Base-by-base conservation (phyloP, 176 grass and related monocot species). In the Luzula sylvatica region DNA sequence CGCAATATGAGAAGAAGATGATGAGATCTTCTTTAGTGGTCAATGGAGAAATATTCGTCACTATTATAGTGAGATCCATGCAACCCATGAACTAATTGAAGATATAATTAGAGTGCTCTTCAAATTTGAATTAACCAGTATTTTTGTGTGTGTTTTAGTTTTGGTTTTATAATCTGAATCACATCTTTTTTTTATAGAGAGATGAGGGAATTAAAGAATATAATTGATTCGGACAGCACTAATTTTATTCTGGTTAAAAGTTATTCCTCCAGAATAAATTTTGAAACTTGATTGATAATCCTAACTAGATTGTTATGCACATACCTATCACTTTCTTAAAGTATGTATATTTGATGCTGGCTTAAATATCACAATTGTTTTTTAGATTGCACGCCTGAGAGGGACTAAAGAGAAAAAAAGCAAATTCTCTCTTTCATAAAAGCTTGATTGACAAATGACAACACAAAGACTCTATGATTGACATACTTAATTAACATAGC, bases 1-100 rank as follows among this genome's bases (percentile, higher is more conserved):
- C 72, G 29, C 72, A 75, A 32, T 75, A 75, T 3, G 63, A 67
- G 15, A 75, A 75, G 14, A 67, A 60, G 52, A 14, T 15, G 5
- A 52, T 11, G 50, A 75, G 22, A 75, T 75, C 63, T 23, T 44
- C 43, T 40, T 30, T 67, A 43, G 61, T 75, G 57, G 72, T 27
- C 52, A 52, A 59, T 1, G 63, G 62, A 48, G 72, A 67, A 42
- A 75, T 32, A 42, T 75, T 75, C 2, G 42, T 23, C 11, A 75
- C 72, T 56, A 43, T 50, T 23, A 75, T 16, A 23, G 72, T 75
- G 4, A 75, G 53, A 67, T 68, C 53, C 2, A 61, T 3, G 28
- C 13, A 4, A 44, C 63, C 72, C 63, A 67, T 75, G 7, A 47
- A 38, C 19, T 39, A 12, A 49, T 50, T 52, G 16, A 40, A 20